A percentile compares a stretch with the other conserved stretches of the same genome.
Evolutionary conservation across 371 early-diverging fungal species (phyloP).

Genomic region (Mortierella sp.): DNA sequence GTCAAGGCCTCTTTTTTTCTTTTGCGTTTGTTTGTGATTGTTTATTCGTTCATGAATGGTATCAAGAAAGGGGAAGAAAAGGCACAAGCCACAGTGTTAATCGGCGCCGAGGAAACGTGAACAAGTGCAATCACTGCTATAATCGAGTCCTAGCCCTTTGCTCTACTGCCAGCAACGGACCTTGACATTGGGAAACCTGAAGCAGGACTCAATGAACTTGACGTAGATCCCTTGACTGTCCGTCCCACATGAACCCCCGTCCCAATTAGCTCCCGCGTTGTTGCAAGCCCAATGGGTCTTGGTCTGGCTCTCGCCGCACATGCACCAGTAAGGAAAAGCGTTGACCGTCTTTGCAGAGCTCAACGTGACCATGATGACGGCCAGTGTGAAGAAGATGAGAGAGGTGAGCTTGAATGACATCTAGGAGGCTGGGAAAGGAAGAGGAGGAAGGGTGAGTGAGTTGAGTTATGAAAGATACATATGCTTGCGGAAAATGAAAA

Average conservation of each 20-base stretch:
- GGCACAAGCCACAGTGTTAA: no score
- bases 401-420: background rate
- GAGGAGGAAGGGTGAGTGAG: background rate
- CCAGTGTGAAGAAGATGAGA: background rate
- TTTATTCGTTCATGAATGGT: no score
- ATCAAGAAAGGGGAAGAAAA: no score
- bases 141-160: no score
- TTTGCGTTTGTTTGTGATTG: no score
- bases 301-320: background rate
- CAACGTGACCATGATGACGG: background rate
- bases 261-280: background rate
- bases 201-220: background rate
- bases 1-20: no score
- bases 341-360: background rate
- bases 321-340: background rate
- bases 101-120: no score
- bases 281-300: background rate
- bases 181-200: background rate
- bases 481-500: background rate
- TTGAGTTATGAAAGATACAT: background rate
- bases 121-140: background rate
- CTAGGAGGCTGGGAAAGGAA: background rate
- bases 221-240: background rate
- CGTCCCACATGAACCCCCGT: background rate
- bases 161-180: background rate